These are phyloP conservation scores for Epichloe coenophiala DNA, from an alignment of 2,329 filamentous ascomycete genomes.

Conservation along the genomic window DNA sequence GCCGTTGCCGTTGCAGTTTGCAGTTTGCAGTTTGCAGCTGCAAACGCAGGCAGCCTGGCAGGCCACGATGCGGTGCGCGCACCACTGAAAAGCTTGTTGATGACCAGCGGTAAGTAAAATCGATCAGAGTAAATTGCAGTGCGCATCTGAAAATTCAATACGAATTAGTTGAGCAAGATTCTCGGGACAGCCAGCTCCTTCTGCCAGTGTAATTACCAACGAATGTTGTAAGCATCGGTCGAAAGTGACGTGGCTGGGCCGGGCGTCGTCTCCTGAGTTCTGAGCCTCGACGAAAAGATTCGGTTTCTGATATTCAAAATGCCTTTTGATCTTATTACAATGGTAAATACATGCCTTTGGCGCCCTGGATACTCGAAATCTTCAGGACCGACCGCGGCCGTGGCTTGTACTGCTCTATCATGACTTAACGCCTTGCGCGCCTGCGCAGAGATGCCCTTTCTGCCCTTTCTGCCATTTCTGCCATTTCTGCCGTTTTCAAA, in stretches of 20 bases:
- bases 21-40: no score
- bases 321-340: conserved; percentile 1
- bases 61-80: no score
- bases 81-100: no score
- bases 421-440: conserved; percentile 11
- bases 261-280: not conserved
- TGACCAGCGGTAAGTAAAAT: no score
- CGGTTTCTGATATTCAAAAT: not conserved
- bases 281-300: not conserved
- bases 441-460: not conserved
- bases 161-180: no score
- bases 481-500: not conserved
- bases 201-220: not conserved
- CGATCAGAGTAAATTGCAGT: no score
- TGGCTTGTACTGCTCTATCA: conserved; percentile 15
- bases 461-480: not conserved
- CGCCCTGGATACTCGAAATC: not conserved
- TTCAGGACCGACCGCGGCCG: conserved; percentile 1
- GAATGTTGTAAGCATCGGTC: not conserved
- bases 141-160: no score
- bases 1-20: no score
- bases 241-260: conserved; percentile 5
- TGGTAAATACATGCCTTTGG: conserved; percentile 4
- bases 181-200: not conserved
- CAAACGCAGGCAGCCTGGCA: no score